Evolutionary conservation across 345 rosid species (phyloP).

Genomic region (Citrus unshiu): DNA sequence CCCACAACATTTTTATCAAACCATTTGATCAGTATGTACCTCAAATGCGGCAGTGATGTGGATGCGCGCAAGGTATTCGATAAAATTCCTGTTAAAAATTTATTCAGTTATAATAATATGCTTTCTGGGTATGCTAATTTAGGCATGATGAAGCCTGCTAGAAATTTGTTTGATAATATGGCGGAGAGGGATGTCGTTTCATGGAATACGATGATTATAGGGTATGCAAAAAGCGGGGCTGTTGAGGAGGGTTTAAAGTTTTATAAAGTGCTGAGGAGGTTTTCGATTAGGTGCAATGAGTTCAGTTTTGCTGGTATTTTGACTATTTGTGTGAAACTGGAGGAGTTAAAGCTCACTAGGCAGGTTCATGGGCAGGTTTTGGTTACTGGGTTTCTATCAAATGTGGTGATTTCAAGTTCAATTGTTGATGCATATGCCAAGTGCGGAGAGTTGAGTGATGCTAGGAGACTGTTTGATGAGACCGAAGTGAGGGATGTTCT

Average conservation of each 20-base stretch:
- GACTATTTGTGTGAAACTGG: slow-evolving; percentile 55
- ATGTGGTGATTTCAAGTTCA: slow-evolving; percentile 55
- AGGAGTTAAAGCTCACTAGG: slow-evolving; percentile 36
- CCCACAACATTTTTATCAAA: slow-evolving; percentile 55
- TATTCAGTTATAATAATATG: slow-evolving; percentile 72
- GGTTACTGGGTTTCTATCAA: slow-evolving; percentile 49
- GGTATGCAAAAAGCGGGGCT: slow-evolving; percentile 45
- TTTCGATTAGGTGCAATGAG: slow-evolving; percentile 48
- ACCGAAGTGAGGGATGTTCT: slow-evolving; percentile 55
- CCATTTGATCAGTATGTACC: slow-evolving; percentile 51
- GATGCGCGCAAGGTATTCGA: slow-evolving; percentile 64
- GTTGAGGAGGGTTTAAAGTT: slow-evolving; percentile 38
- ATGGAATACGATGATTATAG: slow-evolving; percentile 82
- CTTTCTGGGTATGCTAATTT: slow-evolving; percentile 62
- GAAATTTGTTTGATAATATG: slow-evolving; percentile 69
- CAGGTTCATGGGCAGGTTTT: slow-evolving; percentile 86
- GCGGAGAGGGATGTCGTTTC: slow-evolving; percentile 63
- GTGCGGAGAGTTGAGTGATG: slow-evolving; percentile 55
- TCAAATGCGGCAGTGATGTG: slow-evolving; percentile 37
- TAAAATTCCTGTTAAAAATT: slow-evolving; percentile 49
- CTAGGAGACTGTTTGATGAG: slow-evolving; percentile 59
- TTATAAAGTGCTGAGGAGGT: slow-evolving; percentile 53
- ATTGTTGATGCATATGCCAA: slow-evolving; percentile 64
- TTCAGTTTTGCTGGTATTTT: slow-evolving; percentile 65
- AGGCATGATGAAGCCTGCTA: slow-evolving; percentile 58